phyloP scores from a whole-genome alignment of 2,329 filamentous ascomycete genomes.

The Didymosphaeria variabile region DNA sequence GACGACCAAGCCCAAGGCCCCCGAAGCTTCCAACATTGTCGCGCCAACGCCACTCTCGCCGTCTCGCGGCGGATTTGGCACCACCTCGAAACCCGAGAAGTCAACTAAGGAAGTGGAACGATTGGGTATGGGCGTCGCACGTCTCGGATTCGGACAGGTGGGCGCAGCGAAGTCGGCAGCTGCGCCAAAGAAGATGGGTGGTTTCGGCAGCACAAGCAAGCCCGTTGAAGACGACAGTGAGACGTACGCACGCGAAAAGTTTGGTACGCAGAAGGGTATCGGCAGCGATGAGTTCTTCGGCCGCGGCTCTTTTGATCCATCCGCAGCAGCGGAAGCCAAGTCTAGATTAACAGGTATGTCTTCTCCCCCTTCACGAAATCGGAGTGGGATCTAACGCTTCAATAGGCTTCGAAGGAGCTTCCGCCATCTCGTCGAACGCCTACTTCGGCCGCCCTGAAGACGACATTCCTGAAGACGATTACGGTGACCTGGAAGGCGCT shows the following conservation, averaged over 20 bases:
- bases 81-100: constrained; percentile 62
- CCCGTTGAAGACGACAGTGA: constrained; percentile 76
- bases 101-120: constrained; percentile 83
- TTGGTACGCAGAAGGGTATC: constrained; percentile 92
- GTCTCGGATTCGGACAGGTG: constrained; percentile 88
- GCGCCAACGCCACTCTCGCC: constrained; percentile 80
- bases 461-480: constrained; percentile 74
- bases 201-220: constrained; percentile 88
- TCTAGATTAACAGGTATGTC: constrained; percentile 70
- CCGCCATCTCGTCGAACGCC: constrained; percentile 91
- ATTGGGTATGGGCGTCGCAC: constrained; percentile 85
- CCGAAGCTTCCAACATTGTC: constrained; percentile 68
- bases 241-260: constrained; percentile 85
- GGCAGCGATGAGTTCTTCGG: constrained; percentile 99
- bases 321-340: constrained; percentile 85
- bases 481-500: constrained; percentile 89
- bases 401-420: constrained; percentile 86
- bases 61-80: constrained; percentile 67
- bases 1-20: constrained; percentile 50
- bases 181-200: constrained; percentile 80
- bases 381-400: constrained; percentile 12
- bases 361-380: not conserved
- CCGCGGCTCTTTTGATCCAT: constrained; percentile 84
- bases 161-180: constrained; percentile 66
- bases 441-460: constrained; percentile 97